A percentile compares a stretch with the other conserved stretches of the same genome.
These are phyloP conservation scores for Cyclocybe cylindracea DNA, from an alignment of 768 basidiomycete genomes.

Conservation along the genomic window DNA sequence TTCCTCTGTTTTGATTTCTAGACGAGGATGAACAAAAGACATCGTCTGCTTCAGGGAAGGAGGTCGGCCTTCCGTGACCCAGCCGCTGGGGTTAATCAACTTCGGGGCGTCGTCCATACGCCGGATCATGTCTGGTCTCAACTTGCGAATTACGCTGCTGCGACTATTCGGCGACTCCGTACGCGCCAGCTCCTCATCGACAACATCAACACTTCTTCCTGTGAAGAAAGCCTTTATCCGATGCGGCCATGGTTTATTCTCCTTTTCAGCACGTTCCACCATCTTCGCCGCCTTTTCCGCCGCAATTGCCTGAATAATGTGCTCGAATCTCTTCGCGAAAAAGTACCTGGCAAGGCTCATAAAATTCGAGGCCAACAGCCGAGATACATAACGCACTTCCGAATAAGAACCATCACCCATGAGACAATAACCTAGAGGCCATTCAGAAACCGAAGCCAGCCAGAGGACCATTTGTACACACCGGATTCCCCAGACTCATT, in stretches of 20 bases:
- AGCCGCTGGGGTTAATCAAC: conserved; percentile 74
- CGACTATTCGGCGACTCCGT: conserved; percentile 13
- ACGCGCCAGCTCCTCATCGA: conserved; percentile 11
- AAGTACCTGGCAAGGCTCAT: conserved; percentile 47
- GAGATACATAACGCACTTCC: conserved; percentile 49
- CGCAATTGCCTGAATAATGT: conserved; percentile 50
- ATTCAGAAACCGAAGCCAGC: conserved; percentile 1
- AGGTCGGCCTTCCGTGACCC: conserved; percentile 53
- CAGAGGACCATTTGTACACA: conserved; percentile 36
- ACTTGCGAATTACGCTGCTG: conserved; percentile 30
- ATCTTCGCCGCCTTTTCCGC: conserved; percentile 24
- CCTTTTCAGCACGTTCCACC: conserved; percentile 19
- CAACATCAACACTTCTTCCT: conserved; percentile 12
- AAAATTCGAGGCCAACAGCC: conserved; percentile 2
- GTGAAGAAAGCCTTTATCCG: conserved; percentile 19
- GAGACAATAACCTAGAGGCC: conserved; percentile 67
- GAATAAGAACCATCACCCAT: conserved; percentile 80
- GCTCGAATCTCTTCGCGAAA: conserved; percentile 68
- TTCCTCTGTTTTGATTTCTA: conserved; percentile 4
- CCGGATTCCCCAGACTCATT: conserved; percentile 78
- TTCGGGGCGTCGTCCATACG: conserved; percentile 69
- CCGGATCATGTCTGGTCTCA: conserved; percentile 77
- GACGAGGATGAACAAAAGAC: not conserved
- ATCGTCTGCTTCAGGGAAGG: conserved; percentile 11
- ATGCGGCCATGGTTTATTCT: conserved; percentile 23